Base-by-base conservation (phyloP, 306 rosid species). In the Spatholobus suberectus region DNA sequence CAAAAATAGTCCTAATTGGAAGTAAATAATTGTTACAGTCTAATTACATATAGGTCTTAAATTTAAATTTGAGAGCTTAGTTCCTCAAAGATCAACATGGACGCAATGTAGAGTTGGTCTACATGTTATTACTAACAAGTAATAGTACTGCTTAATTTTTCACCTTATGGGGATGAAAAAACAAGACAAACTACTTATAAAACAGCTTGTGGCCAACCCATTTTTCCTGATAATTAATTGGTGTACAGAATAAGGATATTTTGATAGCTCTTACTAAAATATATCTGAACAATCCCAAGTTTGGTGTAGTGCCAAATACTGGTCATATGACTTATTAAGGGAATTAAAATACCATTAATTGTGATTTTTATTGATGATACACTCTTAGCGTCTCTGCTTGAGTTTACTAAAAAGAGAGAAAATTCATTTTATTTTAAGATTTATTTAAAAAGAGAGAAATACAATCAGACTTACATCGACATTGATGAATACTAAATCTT, bases 401-500 rank as follows among this genome's bases (percentile, higher is more conserved):
- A 32, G 43, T 6, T 63, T 63, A 15, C 23, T 17, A 15, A 6
- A 17, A 63, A 0, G 70, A 63, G 21, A 6, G 35, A 15, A 32
- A 32, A 7, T 29, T 41, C 2, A 41, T 41, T 41, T 27, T 15
- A 65, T 32, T 65, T 6, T 29, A 29, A 17, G 44, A 34, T 65
- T 15, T 32, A 34, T 34, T 65, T 65, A 8, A 6, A 12, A 24
- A 26, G 37, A 23, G 37, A 27, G 38, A 23, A 58, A 61, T 4
- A 5, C 9, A 4, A 5, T 65, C 35, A 26, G 18, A 32, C 38
- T 27, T 17, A 9, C 14, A 15, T 77, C 43, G 69, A 82, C 29
- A 52, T 65, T 63, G 23, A 63, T 63, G 38, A 55, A 70, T 58
- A n/a, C 68, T 57, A 23, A 58, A 52, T 57, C 41, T 41, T 43